Conservation (phyloP, 495 filamentous ascomycete species). For the Melanomma pulvis-pyrius region DNA sequence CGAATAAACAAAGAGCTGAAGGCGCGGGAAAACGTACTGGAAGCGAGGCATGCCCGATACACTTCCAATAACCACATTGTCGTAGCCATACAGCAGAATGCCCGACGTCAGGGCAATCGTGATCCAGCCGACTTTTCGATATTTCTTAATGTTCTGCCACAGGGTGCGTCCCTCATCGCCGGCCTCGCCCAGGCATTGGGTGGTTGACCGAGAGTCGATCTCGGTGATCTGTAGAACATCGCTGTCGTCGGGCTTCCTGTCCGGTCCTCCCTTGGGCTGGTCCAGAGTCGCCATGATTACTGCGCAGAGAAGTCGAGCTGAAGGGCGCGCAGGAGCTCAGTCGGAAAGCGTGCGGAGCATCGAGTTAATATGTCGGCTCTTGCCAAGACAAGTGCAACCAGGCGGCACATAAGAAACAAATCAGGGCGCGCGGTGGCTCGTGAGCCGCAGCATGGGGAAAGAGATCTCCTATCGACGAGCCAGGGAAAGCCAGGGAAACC, state of each 20-base stretch:
- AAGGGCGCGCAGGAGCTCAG: neutral
- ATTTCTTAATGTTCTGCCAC: constrained; percentile 28
- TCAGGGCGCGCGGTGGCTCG: neutral
- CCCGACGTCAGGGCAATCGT: constrained; percentile 18
- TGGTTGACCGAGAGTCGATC: neutral
- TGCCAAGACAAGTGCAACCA: neutral
- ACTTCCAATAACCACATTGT: constrained; percentile 53
- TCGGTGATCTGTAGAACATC: neutral
- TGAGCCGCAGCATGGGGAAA: neutral
- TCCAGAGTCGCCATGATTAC: neutral
- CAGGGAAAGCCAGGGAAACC: neutral
- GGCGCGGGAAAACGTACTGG: constrained; percentile 16
- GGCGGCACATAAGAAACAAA: neutral
- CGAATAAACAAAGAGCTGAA: neutral
- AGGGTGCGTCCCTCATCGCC: constrained; percentile 13
- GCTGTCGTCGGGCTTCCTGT: neutral
- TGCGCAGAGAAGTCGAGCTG: neutral
- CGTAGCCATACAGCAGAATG: constrained; percentile 54
- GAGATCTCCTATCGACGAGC: neutral
- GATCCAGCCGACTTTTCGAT: constrained; percentile 23
- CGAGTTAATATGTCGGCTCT: neutral
- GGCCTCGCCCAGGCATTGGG: neutral
- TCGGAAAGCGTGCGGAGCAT: neutral
- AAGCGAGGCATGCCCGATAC: constrained; percentile 53
- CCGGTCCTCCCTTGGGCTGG: neutral